Evolutionary conservation across 2,329 filamentous ascomycete genomes (phyloP), one percentile per base, ranked within the genome.

Genomic region (Ascocoryne sarcoides): DNA sequence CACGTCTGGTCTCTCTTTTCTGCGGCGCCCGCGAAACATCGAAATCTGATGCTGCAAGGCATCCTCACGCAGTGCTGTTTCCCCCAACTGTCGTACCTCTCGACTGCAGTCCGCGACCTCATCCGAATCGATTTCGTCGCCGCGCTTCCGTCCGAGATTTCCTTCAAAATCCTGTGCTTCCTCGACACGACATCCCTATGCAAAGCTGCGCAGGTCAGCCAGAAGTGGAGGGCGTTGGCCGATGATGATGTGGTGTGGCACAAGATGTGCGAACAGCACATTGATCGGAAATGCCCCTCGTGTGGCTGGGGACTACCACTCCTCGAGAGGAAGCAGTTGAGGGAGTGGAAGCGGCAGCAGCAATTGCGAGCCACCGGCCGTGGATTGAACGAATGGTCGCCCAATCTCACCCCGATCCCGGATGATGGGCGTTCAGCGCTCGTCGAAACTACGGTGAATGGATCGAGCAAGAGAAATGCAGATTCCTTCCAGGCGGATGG

Each of bases 1-100:
- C 90, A 95, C 57, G 89, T 96, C 41, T 98, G 92, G 92, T 94
- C 90, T 0, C 72, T 96, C 35, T 98, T 98, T 68, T 96, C 90
- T 0, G 92, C 92, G 29, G 89, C 92, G 0, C 92, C 92, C 0
- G 76, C 87, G 8, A 95, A 93, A 60, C 90, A 96, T 58, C 82
- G 92, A 52, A 90, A 94, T 48, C 73, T 98, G 44, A 96, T 98
- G 85, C 74, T 98, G 5, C 88, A 95, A 61, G 92, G 92, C 51
- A 90, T 98, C 55, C 80, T 98, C 46, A 84, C 90, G 0, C 89
- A 96, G 62, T 96, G 90, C 63, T 98, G 92, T 66, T 96, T 98
- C 58, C 90, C 92, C 1, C 92, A 98, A 58, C 76, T 98, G 5
- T 96, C 92, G 21, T 89, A 85, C 51, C 82, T 98, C 42, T 92